Base-by-base conservation (phyloP, 2,329 filamentous ascomycete genomes). In the Aureobasidium sp. region DNA sequence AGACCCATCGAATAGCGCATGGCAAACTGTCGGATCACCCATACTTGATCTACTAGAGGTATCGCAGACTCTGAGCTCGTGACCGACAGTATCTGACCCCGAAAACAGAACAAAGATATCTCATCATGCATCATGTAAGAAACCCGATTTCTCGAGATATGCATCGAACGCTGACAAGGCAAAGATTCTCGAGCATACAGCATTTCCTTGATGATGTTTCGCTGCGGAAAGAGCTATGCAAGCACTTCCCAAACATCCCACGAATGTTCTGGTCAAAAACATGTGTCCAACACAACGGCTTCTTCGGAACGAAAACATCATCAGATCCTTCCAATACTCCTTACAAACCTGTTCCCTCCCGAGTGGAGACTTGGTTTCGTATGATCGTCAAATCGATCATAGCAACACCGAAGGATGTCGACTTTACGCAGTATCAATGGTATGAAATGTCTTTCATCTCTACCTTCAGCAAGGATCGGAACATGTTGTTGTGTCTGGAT, bases 281-380 rank as follows among this genome's bases (percentile, higher is more conserved):
- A 9, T 59, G 57, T 25, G 45, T 50, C 4, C 33, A 59, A 27
- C 46, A 50, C 35, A 59, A 59, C 19, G 57, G 57, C 15, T 59
- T 59, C 46, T 59, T 59, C 19, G 57, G 57, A 23, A 15, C 57
- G n/a, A 40, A 40, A 17, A 43, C 43, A 21, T 33, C 45, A 11
- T 6, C 10, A 21, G 10, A 23, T 35, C 27, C 35, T 6, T 35
- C 38, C 13, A 25, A 13, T 11, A 15, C 21, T 1, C 5, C 33
- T 35, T 35, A 3, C 13, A 15, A 10, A 3, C 33, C 33, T 35
- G 13, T 11, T 10, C 13, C n/a, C 3, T n/a, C 31, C 5, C 21
- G n/a, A 21, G 31, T 57, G 31, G 31, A 57, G 13, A 57, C 45
- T 4, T 59, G 57, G 57, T 59, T 50, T 17, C 43, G 46, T 8